Evolutionary conservation across 2,329 filamentous ascomycete genomes (phyloP).

Genomic region (Zalaria obscura): DNA sequence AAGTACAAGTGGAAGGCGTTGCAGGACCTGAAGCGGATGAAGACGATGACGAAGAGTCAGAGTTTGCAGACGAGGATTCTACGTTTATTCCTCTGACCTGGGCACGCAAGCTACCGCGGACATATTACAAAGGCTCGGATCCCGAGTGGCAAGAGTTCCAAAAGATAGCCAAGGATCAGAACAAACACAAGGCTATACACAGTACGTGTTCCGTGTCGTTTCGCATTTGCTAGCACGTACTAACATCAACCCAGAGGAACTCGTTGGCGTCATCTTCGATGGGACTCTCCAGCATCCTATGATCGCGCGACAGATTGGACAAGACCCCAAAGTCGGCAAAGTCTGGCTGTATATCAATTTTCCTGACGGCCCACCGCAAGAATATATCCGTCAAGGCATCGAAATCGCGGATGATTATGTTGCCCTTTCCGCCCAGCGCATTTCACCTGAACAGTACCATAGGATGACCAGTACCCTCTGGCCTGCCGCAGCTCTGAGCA

Average conservation of each 20-base stretch:
- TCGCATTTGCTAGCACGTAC: not conserved
- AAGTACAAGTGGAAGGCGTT: slow-evolving; percentile 8
- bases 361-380: slow-evolving; percentile 32
- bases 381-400: slow-evolving; percentile 33
- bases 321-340: slow-evolving; percentile 24
- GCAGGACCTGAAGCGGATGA: slow-evolving; percentile 13
- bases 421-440: slow-evolving; percentile 25
- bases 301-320: slow-evolving; percentile 20
- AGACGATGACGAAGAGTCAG: slow-evolving; percentile 18
- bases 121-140: slow-evolving; percentile 35
- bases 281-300: slow-evolving; percentile 15
- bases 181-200: slow-evolving; percentile 24
- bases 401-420: slow-evolving; percentile 24
- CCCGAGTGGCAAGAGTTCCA: slow-evolving; percentile 39
- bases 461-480: slow-evolving; percentile 22
- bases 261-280: slow-evolving; percentile 21
- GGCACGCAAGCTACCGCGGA: slow-evolving; percentile 24
- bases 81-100: slow-evolving; percentile 36
- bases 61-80: slow-evolving; percentile 19
- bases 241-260: slow-evolving; percentile 14
- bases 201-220: slow-evolving; percentile 9
- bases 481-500: slow-evolving; percentile 21
- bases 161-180: slow-evolving; percentile 27
- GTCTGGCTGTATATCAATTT: slow-evolving; percentile 35
- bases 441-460: slow-evolving; percentile 24